Base-by-base conservation (phyloP, 768 basidiomycete species). In the Mycena kentingensis region DNA sequence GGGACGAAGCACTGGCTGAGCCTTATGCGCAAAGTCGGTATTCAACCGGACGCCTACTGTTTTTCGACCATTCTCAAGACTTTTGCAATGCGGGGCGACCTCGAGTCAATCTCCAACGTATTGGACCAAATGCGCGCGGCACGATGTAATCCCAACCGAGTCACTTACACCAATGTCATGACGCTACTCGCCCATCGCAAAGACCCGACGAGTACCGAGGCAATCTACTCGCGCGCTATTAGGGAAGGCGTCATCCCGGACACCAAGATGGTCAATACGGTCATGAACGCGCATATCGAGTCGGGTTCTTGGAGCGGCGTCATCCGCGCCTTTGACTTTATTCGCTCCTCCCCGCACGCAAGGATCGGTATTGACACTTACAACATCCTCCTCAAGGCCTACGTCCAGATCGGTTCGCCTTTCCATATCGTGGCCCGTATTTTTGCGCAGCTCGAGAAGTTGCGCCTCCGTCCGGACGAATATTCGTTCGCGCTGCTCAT, bases 281-380 rank as follows among this genome's bases (percentile, higher is more conserved):
- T 96, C 43, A 84, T 98, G 84, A 83, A 90, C 60, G 92, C 88
- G 0, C 83, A 94, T 63, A 87, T 91, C 43, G 84, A 90, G 62
- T 78, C 84, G 2, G 90, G 88, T 2, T 83, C 85, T 11, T 97
- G 92, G 91, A 67, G 72, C 38, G 84, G 84, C 22, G 91, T 87
- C 18, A 76, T 92, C 51, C 77, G 80, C 21, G 72, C 83, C 12
- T 96, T 88, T 63, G 81, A 87, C 57, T 83, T 80, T 57, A 70
- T 91, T 38, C 67, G 69, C 31, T 60, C 71, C 29, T 65, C 73
- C 25, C 62, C 64, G 48, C 64, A 72, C 35, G 66, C 73, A 36
- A 66, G 72, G 45, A 71, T 84, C 32, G 73, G 79, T 35, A 77
- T 87, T 63, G 78, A 83, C 43, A 77, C 87, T 46, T 86, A 84